These are phyloP conservation scores for Solanum lycopersicoides DNA, from an alignment of 257 asterid species.

Conservation along the genomic window DNA sequence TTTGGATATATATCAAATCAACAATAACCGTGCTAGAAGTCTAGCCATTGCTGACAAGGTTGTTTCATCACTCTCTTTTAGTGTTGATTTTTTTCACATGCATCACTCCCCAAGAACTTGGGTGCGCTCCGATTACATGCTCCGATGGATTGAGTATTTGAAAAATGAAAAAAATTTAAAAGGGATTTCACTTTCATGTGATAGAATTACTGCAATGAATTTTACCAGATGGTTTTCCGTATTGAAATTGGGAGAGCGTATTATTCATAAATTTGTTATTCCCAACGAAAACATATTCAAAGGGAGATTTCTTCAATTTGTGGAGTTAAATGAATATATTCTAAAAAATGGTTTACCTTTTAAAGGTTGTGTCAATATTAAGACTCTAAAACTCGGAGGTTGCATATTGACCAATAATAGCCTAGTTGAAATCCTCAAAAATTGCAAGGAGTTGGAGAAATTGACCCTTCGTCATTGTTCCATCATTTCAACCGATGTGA, in stretches of 20 bases:
- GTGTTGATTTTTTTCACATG: background rate
- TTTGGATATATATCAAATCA: background rate
- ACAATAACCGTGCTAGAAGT: background rate
- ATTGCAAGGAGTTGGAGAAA: background rate
- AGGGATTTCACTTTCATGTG: background rate
- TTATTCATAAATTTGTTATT: background rate
- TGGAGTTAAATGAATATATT: background rate
- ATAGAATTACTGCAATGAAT: background rate
- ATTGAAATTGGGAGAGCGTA: background rate
- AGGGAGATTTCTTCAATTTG: background rate
- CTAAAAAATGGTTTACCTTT: background rate
- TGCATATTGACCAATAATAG: background rate
- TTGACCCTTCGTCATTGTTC: background rate
- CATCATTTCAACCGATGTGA: background rate
- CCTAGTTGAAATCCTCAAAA: background rate
- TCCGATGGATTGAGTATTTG: background rate
- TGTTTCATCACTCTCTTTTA: background rate
- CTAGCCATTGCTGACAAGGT: background rate
- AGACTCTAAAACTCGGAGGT: background rate
- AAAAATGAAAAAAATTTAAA: background rate
- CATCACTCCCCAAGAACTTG: background rate
- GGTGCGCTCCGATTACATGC: background rate
- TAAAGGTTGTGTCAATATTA: background rate
- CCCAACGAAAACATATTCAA: background rate
- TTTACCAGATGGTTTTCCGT: background rate